Base-by-base conservation (phyloP, 352 stramenopile genomes). In the Phytophthora meadii region DNA sequence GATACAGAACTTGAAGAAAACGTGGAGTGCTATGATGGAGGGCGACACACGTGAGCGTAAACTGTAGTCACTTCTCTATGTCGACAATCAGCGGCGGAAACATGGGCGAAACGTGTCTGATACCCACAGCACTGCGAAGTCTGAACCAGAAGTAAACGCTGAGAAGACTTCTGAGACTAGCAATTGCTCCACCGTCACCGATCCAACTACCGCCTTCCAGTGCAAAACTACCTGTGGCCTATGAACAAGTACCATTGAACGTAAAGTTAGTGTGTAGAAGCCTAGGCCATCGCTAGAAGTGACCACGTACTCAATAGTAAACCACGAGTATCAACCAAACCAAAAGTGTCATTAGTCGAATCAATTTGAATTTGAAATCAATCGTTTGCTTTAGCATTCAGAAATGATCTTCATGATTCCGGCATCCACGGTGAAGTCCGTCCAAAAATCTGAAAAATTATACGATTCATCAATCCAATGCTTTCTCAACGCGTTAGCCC, bases 101-200 rank as follows among this genome's bases (percentile, higher is more conserved):
- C 77, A 6, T 89, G 75, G 74, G 79, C 67, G 1, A 80, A 70
- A 36, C 82, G 81, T 4, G 65, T 92, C 51, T 2, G 77, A 79
- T 1, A 81, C 87, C 25, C 69, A 46, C 45, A 61, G 52, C 12
- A 22, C 46, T 25, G 34, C 17, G 2, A 60, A 47, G n/a, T 5
- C 40, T 5, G 63, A 56, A 3, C 15, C 34, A 47, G 6, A 44
- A 41, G 36, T 46, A 15, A 68, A 39, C 19, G 25, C 48, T n/a
- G 11, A 24, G 37, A 67, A 72, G 37, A 42, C 22, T 11, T 61
- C 61, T 5, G 17, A 60, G n/a, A 12, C 46, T 53, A 61, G 11
- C 55, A 65, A 36, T 47, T 40, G 34, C n/a, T 65, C n/a, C 34
- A 48, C 11, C 50, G 55, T 22, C 61, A 70, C 25, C 66, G 32